Percentiles rank a stretch among this genome's conserved stretches.
Conservation (phyloP, 352 stramenopile genomes). For the Phytopythium aichiense region DNA sequence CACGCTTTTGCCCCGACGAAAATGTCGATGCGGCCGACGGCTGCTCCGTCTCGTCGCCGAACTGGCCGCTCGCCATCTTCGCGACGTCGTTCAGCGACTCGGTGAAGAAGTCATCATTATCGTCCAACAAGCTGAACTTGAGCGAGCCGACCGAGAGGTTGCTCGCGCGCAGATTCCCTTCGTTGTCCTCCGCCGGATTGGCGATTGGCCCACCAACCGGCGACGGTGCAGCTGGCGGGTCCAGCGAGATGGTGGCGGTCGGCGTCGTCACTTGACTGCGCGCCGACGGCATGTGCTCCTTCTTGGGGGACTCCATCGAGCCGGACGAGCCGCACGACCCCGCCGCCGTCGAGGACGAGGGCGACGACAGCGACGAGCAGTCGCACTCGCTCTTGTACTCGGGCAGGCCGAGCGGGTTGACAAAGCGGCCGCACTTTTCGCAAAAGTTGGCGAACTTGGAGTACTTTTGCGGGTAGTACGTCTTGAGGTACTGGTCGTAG, state of each 20-base stretch:
- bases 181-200: conserved; percentile 32
- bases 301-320: conserved; percentile 29
- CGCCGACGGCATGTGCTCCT: conserved; percentile 22
- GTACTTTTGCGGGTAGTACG: conserved; percentile 79
- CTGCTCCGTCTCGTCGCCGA: background rate
- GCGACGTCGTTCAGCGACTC: conserved; percentile 45
- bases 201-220: conserved; percentile 18
- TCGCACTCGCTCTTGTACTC: conserved; percentile 74
- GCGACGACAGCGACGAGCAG: conserved; percentile 25
- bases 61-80: conserved; percentile 26
- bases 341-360: conserved; percentile 7
- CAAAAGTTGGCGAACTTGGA: conserved; percentile 88
- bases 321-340: conserved; percentile 17
- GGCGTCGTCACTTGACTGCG: conserved; percentile 30
- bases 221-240: conserved; percentile 28
- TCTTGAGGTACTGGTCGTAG: conserved; percentile 83
- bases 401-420: conserved; percentile 72
- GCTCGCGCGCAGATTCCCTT: conserved; percentile 33
- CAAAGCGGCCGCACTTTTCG: conserved; percentile 69
- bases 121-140: conserved; percentile 69
- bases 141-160: conserved; percentile 69
- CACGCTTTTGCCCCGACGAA: conserved; percentile 33
- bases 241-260: conserved; percentile 19
- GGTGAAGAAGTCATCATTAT: conserved; percentile 62
- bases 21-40: conserved; percentile 3